Evolutionary conservation across 2,329 filamentous ascomycete species (phyloP).

Genomic region (Claviceps maximensis): DNA sequence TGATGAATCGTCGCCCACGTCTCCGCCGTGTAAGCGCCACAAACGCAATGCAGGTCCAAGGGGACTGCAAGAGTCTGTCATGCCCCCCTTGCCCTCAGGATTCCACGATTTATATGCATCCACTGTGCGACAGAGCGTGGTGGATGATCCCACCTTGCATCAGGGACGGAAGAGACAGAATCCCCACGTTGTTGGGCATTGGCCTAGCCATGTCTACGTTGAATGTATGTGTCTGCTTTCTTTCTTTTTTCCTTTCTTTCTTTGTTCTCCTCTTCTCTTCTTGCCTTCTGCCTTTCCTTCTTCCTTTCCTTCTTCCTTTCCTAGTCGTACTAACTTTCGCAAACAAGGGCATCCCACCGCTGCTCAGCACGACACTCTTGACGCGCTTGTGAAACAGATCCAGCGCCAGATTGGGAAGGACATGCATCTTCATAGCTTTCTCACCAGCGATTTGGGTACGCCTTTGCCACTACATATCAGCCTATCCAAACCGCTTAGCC

Average conservation of each 20-base stretch:
- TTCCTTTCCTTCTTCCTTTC: neutral
- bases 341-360: conserved; percentile 39
- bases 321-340: neutral
- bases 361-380: conserved; percentile 34
- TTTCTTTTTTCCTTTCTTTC: neutral
- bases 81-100: conserved; percentile 63
- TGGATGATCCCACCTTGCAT: conserved; percentile 75
- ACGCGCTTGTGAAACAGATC: conserved; percentile 26
- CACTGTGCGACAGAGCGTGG: conserved; percentile 60
- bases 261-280: neutral
- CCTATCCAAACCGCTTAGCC: conserved; percentile 66
- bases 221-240: conserved; percentile 73
- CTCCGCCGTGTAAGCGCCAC: conserved; percentile 12
- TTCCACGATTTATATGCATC: conserved; percentile 89
- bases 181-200: conserved; percentile 78
- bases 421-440: conserved; percentile 48
- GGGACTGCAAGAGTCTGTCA: conserved; percentile 11
- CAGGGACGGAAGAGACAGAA: conserved; percentile 69
- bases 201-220: conserved; percentile 85
- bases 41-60: conserved; percentile 1
- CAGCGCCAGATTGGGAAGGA: conserved; percentile 18
- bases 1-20: conserved; percentile 10
- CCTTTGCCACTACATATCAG: conserved; percentile 81
- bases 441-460: conserved; percentile 65
- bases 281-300: neutral